Evolutionary conservation across 2,329 filamentous ascomycete species (phyloP).

Genomic region (Apiospora aurea): DNA sequence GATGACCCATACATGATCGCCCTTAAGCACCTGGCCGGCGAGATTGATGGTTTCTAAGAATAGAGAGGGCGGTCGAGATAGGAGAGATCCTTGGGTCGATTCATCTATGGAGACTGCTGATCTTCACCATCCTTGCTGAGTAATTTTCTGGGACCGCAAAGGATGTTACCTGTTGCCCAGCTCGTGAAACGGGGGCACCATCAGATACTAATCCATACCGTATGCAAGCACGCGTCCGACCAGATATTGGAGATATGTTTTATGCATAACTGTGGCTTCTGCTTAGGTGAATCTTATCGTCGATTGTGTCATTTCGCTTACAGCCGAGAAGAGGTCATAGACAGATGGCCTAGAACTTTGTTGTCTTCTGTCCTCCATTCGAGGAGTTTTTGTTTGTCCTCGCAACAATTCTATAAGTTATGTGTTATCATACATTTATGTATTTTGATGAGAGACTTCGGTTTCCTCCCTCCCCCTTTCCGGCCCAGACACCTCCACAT

Average conservation of each 20-base stretch:
- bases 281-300: not conserved
- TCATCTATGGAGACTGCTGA: slow-evolving; percentile 10
- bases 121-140: not conserved
- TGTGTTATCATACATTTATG: slow-evolving; percentile 21
- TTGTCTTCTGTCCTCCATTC: not conserved
- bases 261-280: not conserved
- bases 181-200: not conserved
- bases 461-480: not conserved
- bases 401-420: slow-evolving; percentile 9
- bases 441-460: slow-evolving; percentile 3
- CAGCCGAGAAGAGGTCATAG: not conserved
- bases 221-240: no score
- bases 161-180: not conserved
- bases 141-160: not conserved
- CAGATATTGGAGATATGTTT: not conserved
- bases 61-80: slow-evolving; percentile 1
- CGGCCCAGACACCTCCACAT: not conserved
- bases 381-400: not conserved
- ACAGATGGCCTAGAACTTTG: not conserved
- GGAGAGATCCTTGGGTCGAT: slow-evolving; percentile 15
- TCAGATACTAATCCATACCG: not conserved
- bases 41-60: not conserved
- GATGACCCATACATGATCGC: not conserved
- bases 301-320: not conserved
- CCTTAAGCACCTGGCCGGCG: not conserved